Conservation (phyloP, 169 alveolate species). For the Plasmodium vinckei region DNA sequence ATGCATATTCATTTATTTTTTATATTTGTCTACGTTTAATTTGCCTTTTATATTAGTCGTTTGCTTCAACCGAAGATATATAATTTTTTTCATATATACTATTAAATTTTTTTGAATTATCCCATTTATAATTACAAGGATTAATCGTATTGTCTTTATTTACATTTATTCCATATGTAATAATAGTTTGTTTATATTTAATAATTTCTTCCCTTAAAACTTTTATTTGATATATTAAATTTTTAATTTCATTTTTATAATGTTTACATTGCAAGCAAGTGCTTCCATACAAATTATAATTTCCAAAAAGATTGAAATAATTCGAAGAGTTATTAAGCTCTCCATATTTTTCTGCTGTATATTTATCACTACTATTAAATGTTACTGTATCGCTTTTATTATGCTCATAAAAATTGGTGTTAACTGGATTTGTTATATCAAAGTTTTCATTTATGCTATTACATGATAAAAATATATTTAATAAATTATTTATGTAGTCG, state of each 20-base stretch:
- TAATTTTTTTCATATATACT: slow-evolving; percentile 26
- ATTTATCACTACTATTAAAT: slow-evolving; percentile 20
- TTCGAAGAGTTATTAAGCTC: slow-evolving; percentile 28
- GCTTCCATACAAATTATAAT: slow-evolving; percentile 48
- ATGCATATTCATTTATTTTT: neutral
- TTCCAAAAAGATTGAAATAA: slow-evolving; percentile 46
- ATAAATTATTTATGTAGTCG: slow-evolving; percentile 60
- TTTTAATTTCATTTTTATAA: slow-evolving; percentile 66
- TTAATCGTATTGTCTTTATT: slow-evolving; percentile 16
- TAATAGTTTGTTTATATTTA: slow-evolving; percentile 36
- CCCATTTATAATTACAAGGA: slow-evolving; percentile 36
- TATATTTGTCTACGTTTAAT: neutral
- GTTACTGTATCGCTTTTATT: slow-evolving; percentile 3
- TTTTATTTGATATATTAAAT: slow-evolving; percentile 35
- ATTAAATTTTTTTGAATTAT: slow-evolving; percentile 4
- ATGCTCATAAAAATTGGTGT: slow-evolving; percentile 6
- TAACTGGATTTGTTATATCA: slow-evolving; percentile 24
- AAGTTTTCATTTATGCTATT: slow-evolving; percentile 72
- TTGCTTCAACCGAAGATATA: slow-evolving; percentile 39
- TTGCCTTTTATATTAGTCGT: slow-evolving; percentile 13
- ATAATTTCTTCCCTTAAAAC: slow-evolving; percentile 43
- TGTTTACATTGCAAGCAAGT: slow-evolving; percentile 61
- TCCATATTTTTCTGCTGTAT: slow-evolving; percentile 28
- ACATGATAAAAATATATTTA: slow-evolving; percentile 67
- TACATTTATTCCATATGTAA: slow-evolving; percentile 42